Evolutionary conservation across 352 stramenopile genomes (phyloP), one percentile per base, ranked within the genome.

Genomic region (Pythium oligandrum): DNA sequence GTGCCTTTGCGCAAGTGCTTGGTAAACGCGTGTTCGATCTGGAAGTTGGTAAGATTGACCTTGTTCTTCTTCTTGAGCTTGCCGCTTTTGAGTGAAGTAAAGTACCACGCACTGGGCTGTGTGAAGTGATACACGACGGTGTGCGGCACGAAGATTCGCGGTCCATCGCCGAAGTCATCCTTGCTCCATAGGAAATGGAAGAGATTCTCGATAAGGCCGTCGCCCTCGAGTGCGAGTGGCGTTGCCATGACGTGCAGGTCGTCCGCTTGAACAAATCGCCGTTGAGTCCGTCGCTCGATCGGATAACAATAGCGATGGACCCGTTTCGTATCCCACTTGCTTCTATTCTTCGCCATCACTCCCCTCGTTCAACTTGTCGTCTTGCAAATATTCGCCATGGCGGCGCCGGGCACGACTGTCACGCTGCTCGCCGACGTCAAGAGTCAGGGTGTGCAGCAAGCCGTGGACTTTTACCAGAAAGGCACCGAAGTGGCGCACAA

Each of bases 101-200:
- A 99, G 66, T 98, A 99, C 96, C 96, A 99, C 45, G 82, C 77
- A 8, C 92, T 66, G 35, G 95, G 89, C 64, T 98, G 87, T 3
- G 80, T 80, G 50, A 91, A 96, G 38, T 93, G 90, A 71, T 96
- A 99, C 32, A 98, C 66, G 11, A 98, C 73, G 0, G 95, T 98
- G 61, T 98, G 90, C 8, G 95, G 95, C 35, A 98, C 64, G 65
- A 86, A 93, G 31, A 98, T 78, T 33, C 73, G 75, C 17, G 91
- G 90, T 0, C 86, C 83, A 33, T 73, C 80, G 33, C 80, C 86
- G 52, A 98, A 82, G 62, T 98, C 88, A 55, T 98, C 90, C 51
- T 97, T 97, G 51, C 63, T 80, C 83, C 86, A 96, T 3, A 97
- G 63, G 49, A 90, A 95, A 50, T 96, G 81, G 40, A 92, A 95